phyloP scores from a whole-genome alignment of 208 protist species.

The Acanthamoeba castellanii region DNA sequence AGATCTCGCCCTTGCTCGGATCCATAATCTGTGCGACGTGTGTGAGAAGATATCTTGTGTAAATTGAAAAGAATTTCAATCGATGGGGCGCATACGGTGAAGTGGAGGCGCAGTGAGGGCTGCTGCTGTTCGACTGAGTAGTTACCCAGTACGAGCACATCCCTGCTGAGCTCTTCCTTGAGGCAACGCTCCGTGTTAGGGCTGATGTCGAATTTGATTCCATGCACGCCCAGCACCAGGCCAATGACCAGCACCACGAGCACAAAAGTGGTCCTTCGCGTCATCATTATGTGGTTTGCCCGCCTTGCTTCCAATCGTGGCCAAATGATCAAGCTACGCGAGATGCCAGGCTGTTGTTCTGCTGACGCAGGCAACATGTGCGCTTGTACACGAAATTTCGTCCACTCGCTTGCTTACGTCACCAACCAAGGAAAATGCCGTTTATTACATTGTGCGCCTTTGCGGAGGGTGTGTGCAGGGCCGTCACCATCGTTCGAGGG shows the following conservation, averaged over 20 bases:
- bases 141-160: constrained; percentile 65
- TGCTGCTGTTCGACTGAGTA: constrained; percentile 8
- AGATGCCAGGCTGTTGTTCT: too few relatives aligned
- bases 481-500: too few relatives aligned
- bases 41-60: background rate
- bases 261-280: background rate
- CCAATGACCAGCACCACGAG: background rate
- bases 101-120: constrained; percentile 29
- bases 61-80: background rate
- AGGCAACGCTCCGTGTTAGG: constrained; percentile 6
- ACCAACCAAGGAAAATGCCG: too few relatives aligned
- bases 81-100: background rate
- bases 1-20: background rate
- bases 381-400: too few relatives aligned
- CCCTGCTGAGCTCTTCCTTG: constrained; percentile 66
- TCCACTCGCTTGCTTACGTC: too few relatives aligned
- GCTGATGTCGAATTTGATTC: constrained; percentile 61
- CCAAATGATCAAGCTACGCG: too few relatives aligned
- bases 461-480: too few relatives aligned
- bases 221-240: background rate
- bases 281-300: background rate
- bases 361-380: too few relatives aligned
- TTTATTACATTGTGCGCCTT: too few relatives aligned
- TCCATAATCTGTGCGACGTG: constrained; percentile 45
- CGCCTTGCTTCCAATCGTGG: too few relatives aligned